phyloP scores from a whole-genome alignment of 1,284 basidiomycete species.

The Inonotus hispidus region DNA sequence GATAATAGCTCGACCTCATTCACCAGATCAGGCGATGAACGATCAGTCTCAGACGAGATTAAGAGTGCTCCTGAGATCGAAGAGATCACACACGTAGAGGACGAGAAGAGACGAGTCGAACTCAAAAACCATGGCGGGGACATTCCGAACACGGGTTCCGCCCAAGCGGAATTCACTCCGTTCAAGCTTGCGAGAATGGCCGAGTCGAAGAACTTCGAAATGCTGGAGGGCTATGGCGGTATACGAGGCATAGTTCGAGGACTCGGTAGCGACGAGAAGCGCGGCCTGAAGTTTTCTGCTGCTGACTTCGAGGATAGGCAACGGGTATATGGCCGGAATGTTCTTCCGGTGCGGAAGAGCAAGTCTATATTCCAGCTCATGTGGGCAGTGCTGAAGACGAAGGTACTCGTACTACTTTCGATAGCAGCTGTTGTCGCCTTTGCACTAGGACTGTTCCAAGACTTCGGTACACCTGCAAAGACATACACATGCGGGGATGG shows the following conservation, averaged over 20 bases:
- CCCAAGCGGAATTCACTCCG: constrained; percentile 60
- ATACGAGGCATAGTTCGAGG: constrained; percentile 62
- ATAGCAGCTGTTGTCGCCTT: constrained; percentile 91
- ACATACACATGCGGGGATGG: constrained; percentile 35
- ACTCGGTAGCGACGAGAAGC: constrained; percentile 64
- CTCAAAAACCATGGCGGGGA: background rate
- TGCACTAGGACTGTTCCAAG: constrained; percentile 39
- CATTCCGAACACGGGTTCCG: constrained; percentile 14
- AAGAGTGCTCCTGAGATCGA: background rate
- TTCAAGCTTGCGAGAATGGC: constrained; percentile 79
- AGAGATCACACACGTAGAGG: background rate
- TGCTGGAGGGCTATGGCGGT: constrained; percentile 76
- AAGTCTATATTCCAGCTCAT: constrained; percentile 84
- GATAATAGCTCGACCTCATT: background rate
- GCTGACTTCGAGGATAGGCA: constrained; percentile 52
- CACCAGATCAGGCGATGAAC: background rate
- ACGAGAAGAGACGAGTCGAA: background rate
- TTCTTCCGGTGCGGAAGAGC: constrained; percentile 70
- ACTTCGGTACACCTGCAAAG: constrained; percentile 69
- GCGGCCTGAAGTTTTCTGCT: constrained; percentile 41
- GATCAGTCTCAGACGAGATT: background rate
- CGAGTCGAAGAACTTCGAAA: constrained; percentile 81
- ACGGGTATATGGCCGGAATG: constrained; percentile 80
- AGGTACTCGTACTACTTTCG: constrained; percentile 86
- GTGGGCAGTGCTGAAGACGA: constrained; percentile 94